These are phyloP conservation scores for Botrytis deweyae DNA, from an alignment of 2,329 filamentous ascomycete species.

Conservation along the genomic window DNA sequence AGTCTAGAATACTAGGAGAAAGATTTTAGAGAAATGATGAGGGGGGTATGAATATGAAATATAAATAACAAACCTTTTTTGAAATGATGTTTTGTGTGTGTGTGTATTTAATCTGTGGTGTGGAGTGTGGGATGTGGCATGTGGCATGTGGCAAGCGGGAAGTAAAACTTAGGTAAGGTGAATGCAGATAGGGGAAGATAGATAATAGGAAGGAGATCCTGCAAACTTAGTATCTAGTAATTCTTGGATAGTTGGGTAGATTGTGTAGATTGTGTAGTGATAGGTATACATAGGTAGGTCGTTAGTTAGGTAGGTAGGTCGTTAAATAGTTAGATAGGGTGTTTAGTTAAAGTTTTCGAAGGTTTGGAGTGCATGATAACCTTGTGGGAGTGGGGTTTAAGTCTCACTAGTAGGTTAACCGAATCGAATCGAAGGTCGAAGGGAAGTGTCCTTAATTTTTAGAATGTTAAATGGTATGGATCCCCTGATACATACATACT, in stretches of 20 bases:
- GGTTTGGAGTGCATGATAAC: not conserved
- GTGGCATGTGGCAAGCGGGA: not conserved
- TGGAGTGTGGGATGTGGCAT: not conserved
- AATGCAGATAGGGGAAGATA: not conserved
- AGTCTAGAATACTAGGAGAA: not conserved
- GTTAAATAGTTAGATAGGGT: not conserved
- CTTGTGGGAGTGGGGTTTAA: not conserved
- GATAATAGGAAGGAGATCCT: not conserved
- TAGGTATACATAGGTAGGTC: not conserved
- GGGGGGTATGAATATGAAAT: not conserved
- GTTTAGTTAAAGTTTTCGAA: not conserved
- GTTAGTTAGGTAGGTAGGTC: not conserved
- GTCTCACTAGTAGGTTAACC: not conserved
- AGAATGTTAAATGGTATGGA: not conserved
- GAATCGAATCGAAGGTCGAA: not conserved
- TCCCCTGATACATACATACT: not conserved
- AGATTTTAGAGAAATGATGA: too few species aligned
- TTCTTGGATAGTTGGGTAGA: not conserved
- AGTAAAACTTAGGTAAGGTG: not conserved
- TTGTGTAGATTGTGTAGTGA: not conserved
- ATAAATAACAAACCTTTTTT: not conserved
- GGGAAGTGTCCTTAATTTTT: not conserved
- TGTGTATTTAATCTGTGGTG: not conserved
- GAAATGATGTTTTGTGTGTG: not conserved
- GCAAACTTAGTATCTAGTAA: not conserved